Evolutionary conservation across 202 grass and related monocot genomes (phyloP).

Genomic region (Elaeis oleifera): DNA sequence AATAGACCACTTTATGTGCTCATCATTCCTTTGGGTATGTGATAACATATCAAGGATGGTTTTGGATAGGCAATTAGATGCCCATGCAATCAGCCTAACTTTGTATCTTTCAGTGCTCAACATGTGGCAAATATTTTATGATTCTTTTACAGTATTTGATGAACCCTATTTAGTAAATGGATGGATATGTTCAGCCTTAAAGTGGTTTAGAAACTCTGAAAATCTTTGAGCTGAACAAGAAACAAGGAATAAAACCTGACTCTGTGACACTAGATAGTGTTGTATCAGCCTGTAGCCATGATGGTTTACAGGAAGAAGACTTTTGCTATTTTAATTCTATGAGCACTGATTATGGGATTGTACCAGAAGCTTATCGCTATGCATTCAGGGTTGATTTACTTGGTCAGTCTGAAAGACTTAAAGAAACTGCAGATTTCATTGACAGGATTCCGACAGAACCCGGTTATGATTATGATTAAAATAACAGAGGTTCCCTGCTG

Average conservation of each 20-base stretch:
- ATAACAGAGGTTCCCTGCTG: too few relatives aligned
- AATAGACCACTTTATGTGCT: constrained; percentile 11
- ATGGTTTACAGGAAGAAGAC: too few relatives aligned
- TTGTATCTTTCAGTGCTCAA: neutral
- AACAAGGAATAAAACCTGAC: neutral
- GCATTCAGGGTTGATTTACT: constrained; percentile 4
- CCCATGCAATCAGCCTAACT: neutral
- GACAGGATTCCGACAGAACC: too few relatives aligned
- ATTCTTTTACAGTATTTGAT: neutral
- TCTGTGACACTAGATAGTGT: neutral
- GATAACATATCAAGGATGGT: constrained; percentile 1
- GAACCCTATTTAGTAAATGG: constrained; percentile 1
- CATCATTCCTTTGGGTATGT: constrained; percentile 11
- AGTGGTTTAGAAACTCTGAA: constrained; percentile 3
- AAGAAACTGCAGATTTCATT: too few relatives aligned
- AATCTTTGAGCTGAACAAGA: neutral
- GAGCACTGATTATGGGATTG: constrained; percentile 1
- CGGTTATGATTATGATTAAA: too few relatives aligned
- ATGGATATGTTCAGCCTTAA: constrained; percentile 5
- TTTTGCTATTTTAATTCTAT: constrained; percentile 5
- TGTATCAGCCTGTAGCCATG: constrained; percentile 2
- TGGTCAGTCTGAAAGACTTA: neutral
- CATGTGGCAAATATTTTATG: neutral
- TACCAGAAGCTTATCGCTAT: neutral
- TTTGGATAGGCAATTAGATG: constrained; percentile 19